Conservation (phyloP, 2,329 filamentous ascomycete genomes). For the Stachybotrys echinatus region DNA sequence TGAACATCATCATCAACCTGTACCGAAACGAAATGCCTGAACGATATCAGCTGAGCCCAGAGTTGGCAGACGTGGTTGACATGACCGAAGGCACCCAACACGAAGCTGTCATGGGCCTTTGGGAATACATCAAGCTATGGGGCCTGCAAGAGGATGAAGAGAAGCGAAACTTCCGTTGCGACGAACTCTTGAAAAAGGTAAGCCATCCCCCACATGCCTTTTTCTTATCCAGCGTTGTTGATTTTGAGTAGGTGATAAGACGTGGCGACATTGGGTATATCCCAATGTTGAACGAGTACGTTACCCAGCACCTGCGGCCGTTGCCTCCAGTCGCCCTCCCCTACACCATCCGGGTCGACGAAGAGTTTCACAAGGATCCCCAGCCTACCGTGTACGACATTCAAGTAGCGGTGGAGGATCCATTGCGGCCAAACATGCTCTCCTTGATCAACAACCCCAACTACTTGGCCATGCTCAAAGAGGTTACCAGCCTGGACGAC, state of each 20-base stretch:
- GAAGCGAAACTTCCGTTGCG: slow-evolving; percentile 86
- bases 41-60: slow-evolving; percentile 72
- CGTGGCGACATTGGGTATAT: slow-evolving; percentile 76
- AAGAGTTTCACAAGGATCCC: slow-evolving; percentile 70
- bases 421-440: slow-evolving; percentile 62
- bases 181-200: slow-evolving; percentile 74
- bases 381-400: slow-evolving; percentile 86
- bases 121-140: slow-evolving; percentile 88
- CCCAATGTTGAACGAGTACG: slow-evolving; percentile 75
- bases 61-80: slow-evolving; percentile 79
- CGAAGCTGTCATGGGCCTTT: slow-evolving; percentile 84
- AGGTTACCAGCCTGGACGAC: slow-evolving; percentile 75
- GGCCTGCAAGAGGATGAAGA: slow-evolving; percentile 92
- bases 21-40: slow-evolving; percentile 81
- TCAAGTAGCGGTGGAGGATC: slow-evolving; percentile 77
- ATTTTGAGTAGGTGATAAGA: slow-evolving; percentile 57
- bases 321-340: slow-evolving; percentile 77
- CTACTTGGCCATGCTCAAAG: slow-evolving; percentile 67
- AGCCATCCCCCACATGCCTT: slow-evolving; percentile 19
- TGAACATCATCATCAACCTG: slow-evolving; percentile 86
- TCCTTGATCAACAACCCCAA: slow-evolving; percentile 63
- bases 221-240: too few species aligned
- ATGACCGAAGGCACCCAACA: slow-evolving; percentile 81
- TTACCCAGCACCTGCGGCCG: slow-evolving; percentile 71
- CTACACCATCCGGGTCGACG: slow-evolving; percentile 92